phyloP scores from a whole-genome alignment of 1,284 basidiomycete species.

The Pyrrhoderma noxium region DNA sequence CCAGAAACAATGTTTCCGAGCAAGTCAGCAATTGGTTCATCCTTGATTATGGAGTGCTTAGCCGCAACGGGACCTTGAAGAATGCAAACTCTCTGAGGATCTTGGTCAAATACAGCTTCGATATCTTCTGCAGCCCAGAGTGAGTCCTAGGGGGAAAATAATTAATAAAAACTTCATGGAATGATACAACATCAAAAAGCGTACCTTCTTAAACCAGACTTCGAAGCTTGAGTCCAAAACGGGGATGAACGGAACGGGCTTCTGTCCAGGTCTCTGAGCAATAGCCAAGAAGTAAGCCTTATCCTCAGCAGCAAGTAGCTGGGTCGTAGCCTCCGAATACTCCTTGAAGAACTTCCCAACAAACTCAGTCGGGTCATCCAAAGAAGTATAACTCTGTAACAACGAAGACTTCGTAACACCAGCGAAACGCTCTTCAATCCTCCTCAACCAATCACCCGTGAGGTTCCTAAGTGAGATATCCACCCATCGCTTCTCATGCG shows the following conservation, averaged over 20 bases:
- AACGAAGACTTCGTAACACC: constrained; percentile 87
- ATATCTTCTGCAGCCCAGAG: constrained; percentile 98
- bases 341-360: constrained; percentile 79
- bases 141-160: constrained; percentile 62
- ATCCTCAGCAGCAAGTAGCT: constrained; percentile 93
- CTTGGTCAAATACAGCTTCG: constrained; percentile 96
- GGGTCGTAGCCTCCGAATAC: constrained; percentile 77
- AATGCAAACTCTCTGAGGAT: constrained; percentile 96
- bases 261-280: constrained; percentile 91
- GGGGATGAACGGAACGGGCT: constrained; percentile 98
- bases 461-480: constrained; percentile 92
- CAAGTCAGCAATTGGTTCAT: constrained; percentile 90
- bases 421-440: constrained; percentile 96
- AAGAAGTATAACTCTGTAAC: constrained; percentile 80
- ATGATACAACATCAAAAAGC: constrained; percentile 19
- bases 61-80: constrained; percentile 95
- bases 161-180: constrained; percentile 7
- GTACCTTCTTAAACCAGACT: constrained; percentile 97
- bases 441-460: constrained; percentile 94
- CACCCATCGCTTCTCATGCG: constrained; percentile 90
- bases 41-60: constrained; percentile 81
- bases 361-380: constrained; percentile 79
- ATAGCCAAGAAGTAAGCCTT: constrained; percentile 94
- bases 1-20: constrained; percentile 80
- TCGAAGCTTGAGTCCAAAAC: constrained; percentile 90